A percentile compares a stretch with the other conserved stretches of the same genome.
Conservation (phyloP, 768 basidiomycete species). For the Boletus subparvulus region DNA sequence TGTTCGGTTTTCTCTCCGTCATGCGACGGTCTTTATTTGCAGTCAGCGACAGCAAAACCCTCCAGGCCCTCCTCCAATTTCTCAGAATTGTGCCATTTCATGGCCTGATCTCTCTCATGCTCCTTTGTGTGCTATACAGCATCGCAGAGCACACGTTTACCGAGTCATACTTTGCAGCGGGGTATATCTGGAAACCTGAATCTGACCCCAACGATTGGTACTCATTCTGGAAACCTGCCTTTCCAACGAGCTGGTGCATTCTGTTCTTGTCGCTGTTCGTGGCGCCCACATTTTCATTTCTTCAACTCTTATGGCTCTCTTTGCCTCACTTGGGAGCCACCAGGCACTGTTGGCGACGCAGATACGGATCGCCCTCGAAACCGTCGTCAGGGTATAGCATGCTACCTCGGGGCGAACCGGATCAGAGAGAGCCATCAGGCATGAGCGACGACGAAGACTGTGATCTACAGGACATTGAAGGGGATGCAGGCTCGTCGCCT, state of each 20-base stretch:
- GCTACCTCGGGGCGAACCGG: conserved; percentile 11
- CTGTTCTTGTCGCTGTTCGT: conserved; percentile 13
- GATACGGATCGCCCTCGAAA: neutral
- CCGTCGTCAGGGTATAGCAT: conserved; percentile 7
- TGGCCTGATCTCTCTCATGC: neutral
- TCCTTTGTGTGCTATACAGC: conserved; percentile 8
- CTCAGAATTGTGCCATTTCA: neutral
- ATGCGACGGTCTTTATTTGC: neutral
- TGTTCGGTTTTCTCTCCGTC: neutral
- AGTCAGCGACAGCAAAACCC: neutral
- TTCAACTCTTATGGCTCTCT: conserved; percentile 9
- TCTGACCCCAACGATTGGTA: no score
- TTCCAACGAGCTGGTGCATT: conserved; percentile 22
- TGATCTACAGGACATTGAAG: neutral
- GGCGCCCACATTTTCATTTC: conserved; percentile 9
- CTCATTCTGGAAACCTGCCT: conserved; percentile 13
- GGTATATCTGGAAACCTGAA: neutral
- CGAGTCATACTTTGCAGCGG: conserved; percentile 1
- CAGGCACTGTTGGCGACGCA: neutral
- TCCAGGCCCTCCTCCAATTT: neutral
- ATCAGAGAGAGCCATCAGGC: neutral
- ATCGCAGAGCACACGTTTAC: conserved; percentile 10
- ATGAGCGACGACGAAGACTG: neutral
- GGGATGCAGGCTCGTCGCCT: neutral
- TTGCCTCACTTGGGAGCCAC: neutral